These are phyloP conservation scores for Cynara cardunculus DNA, from an alignment of 129 eudicot species.

Conservation along the genomic window DNA sequence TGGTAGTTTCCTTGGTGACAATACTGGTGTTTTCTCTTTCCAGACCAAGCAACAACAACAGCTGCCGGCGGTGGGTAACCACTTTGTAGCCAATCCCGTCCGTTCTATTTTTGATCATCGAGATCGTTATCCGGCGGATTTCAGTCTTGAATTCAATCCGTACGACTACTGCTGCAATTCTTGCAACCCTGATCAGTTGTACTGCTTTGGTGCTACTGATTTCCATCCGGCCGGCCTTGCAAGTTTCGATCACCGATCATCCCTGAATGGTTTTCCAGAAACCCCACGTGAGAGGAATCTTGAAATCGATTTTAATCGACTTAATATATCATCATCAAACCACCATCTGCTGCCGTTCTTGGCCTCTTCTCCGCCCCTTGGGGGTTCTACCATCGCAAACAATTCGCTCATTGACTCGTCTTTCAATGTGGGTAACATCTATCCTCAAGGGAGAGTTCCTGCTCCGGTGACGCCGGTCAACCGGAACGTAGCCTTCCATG, in stretches of 20 bases:
- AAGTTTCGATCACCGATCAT: constrained; percentile 13
- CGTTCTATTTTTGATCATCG: constrained; percentile 21
- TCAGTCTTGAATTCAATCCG: background rate
- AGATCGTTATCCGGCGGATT: constrained; percentile 5
- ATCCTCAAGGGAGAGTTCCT: background rate
- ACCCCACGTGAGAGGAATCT: constrained; percentile 25
- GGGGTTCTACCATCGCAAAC: constrained; percentile 6
- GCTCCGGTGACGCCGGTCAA: background rate
- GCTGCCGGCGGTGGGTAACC: constrained; percentile 3
- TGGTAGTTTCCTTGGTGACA: background rate
- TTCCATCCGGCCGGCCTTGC: background rate
- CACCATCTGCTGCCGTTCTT: constrained; percentile 1
- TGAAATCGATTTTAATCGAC: constrained; percentile 25
- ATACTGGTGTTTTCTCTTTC: background rate
- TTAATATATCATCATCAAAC: constrained; percentile 20
- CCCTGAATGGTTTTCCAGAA: constrained; percentile 24
- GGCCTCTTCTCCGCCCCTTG: background rate
- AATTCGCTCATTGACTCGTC: constrained; percentile 1
- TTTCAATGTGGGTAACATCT: background rate
- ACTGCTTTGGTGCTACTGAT: background rate
- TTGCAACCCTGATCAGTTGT: background rate
- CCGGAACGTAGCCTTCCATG: background rate
- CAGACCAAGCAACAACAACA: constrained; percentile 8
- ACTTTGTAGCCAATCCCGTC: constrained; percentile 3
- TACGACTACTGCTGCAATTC: constrained; percentile 1